Evolutionary conservation across 192 early-diverging fungal genomes (phyloP).

Genomic region (Lobosporangium transversale): DNA sequence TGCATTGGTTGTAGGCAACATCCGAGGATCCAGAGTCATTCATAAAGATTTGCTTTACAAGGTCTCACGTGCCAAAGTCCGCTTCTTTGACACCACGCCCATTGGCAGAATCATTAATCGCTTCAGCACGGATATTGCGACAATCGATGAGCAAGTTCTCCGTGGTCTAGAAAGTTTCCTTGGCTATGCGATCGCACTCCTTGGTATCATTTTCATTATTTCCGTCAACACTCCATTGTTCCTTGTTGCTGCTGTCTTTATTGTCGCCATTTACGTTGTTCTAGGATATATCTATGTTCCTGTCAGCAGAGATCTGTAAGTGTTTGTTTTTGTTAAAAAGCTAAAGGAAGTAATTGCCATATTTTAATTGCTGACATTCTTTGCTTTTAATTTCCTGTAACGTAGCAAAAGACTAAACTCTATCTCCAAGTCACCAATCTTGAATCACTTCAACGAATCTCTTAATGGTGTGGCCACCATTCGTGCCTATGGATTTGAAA

Average conservation of each 20-base stretch:
- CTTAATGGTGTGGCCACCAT: constrained; percentile 81
- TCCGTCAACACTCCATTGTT: constrained; percentile 75
- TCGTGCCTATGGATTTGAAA: constrained; percentile 81
- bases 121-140: constrained; percentile 87
- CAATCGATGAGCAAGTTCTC: constrained; percentile 73
- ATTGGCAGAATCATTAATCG: constrained; percentile 83
- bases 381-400: neutral
- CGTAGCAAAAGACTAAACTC: constrained; percentile 83
- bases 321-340: neutral
- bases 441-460: constrained; percentile 76
- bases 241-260: constrained; percentile 68
- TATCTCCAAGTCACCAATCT: constrained; percentile 31
- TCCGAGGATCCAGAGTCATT: constrained; percentile 62
- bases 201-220: constrained; percentile 68
- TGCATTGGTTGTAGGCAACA: constrained; percentile 55
- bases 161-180: constrained; percentile 60
- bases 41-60: constrained; percentile 64
- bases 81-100: constrained; percentile 93
- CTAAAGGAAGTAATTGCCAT: neutral
- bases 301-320: constrained; percentile 78
- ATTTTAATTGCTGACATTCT: neutral
- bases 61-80: constrained; percentile 74
- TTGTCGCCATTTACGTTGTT: constrained; percentile 62
- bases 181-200: constrained; percentile 53
- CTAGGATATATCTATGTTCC: constrained; percentile 77